phyloP scores from a whole-genome alignment of 148 eudicot genomes.

The Polygonum aviculare region DNA sequence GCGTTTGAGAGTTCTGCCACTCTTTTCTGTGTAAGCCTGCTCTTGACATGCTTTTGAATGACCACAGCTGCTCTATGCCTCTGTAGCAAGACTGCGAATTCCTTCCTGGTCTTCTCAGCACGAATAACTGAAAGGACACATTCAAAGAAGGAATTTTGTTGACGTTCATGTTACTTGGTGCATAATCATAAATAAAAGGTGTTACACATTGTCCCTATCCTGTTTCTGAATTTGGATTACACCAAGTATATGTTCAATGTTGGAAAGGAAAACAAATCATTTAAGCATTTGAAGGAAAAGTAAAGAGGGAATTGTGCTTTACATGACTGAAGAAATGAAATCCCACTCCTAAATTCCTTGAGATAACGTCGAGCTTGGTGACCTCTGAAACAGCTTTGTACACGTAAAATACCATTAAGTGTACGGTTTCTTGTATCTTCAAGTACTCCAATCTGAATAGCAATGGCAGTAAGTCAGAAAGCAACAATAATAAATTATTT shows the following conservation, averaged over 20 bases:
- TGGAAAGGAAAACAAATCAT: background rate
- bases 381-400: constrained; percentile 96
- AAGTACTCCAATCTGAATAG: constrained; percentile 68
- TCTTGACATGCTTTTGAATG: constrained; percentile 69
- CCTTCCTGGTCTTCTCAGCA: constrained; percentile 78
- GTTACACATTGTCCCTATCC: background rate
- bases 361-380: constrained; percentile 66
- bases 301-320: constrained; percentile 14
- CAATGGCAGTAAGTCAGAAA: background rate
- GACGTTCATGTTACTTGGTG: background rate
- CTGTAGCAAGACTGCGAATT: constrained; percentile 49
- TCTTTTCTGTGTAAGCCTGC: constrained; percentile 33
- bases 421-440: constrained; percentile 97
- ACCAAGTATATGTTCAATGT: background rate
- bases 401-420: constrained; percentile 84
- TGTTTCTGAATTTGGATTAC: background rate
- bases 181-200: background rate
- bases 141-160: background rate
- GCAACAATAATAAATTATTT: background rate
- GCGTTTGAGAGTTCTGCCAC: constrained; percentile 41
- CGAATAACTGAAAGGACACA: constrained; percentile 49
- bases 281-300: background rate
- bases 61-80: constrained; percentile 69
- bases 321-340: constrained; percentile 81
- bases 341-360: constrained; percentile 49